Percentiles rank a stretch among this genome's conserved stretches.
Evolutionary conservation across 202 grass and related monocot species (phyloP).

Genomic region (Setaria viridis): DNA sequence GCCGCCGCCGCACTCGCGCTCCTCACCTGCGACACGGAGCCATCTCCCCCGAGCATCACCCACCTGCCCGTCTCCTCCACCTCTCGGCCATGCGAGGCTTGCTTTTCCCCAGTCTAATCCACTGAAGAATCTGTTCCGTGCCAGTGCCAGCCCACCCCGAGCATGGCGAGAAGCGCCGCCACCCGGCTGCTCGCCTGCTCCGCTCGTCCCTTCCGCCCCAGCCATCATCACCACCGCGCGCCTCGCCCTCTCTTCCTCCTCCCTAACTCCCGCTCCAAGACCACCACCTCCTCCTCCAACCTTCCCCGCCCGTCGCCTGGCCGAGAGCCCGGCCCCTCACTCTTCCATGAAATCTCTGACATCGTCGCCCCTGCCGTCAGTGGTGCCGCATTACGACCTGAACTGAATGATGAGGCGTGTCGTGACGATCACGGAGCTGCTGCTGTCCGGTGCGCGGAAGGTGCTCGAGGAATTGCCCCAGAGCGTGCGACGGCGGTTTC

Average conservation of each 20-base stretch:
- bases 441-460: constrained; percentile 24
- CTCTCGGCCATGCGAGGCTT: not conserved
- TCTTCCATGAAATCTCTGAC: constrained; percentile 56
- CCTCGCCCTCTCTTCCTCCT: not conserved
- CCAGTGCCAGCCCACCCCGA: not conserved
- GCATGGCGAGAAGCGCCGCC: constrained; percentile 52
- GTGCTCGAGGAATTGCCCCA: constrained; percentile 61
- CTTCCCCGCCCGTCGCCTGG: constrained; percentile 26
- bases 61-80: not conserved
- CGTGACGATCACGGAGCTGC: not conserved
- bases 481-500: not conserved
- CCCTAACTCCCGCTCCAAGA: constrained; percentile 34
- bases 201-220: not conserved
- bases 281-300: constrained; percentile 19
- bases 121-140: not conserved
- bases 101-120: not conserved
- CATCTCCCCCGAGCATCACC: not conserved
- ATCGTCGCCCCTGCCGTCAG: constrained; percentile 15
- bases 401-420: not conserved
- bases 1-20: too few species aligned
- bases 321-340: not conserved
- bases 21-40: too few species aligned
- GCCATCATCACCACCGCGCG: not conserved
- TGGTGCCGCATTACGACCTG: constrained; percentile 10
- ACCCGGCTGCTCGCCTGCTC: constrained; percentile 46